These are phyloP conservation scores for Leccinum variicolor DNA, from an alignment of 768 basidiomycete genomes.

Conservation along the genomic window DNA sequence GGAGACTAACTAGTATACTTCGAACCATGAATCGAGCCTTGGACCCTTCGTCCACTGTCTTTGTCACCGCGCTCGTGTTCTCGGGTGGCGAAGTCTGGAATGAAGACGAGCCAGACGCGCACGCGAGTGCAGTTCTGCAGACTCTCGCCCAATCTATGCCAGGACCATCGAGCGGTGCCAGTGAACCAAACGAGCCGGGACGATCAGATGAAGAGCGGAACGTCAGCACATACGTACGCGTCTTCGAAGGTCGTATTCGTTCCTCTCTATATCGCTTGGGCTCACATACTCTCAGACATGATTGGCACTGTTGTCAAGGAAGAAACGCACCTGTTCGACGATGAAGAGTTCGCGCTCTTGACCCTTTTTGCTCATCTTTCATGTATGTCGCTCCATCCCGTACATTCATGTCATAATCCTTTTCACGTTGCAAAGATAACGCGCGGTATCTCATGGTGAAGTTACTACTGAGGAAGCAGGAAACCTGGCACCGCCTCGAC, in stretches of 20 bases:
- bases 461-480: slow-evolving; percentile 56
- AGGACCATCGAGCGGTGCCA: slow-evolving; percentile 11
- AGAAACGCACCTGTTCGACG: slow-evolving; percentile 52
- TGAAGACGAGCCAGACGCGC: slow-evolving; percentile 15
- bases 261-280: not conserved
- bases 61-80: slow-evolving; percentile 29
- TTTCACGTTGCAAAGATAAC: slow-evolving; percentile 37
- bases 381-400: slow-evolving; percentile 39
- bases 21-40: slow-evolving; percentile 5
- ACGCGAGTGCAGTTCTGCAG: slow-evolving; percentile 1
- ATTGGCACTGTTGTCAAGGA: slow-evolving; percentile 46
- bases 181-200: not conserved
- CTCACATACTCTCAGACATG: slow-evolving; percentile 45
- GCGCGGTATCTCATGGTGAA: slow-evolving; percentile 63
- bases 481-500: slow-evolving; percentile 50
- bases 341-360: slow-evolving; percentile 45
- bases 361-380: slow-evolving; percentile 40
- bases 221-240: slow-evolving; percentile 25
- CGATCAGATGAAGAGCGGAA: slow-evolving; percentile 6
- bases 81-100: slow-evolving; percentile 24
- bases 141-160: slow-evolving; percentile 7
- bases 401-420: not conserved
- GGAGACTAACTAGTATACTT: not conserved
- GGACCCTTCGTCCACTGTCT: slow-evolving; percentile 10
- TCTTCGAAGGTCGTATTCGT: slow-evolving; percentile 27